Conservation (phyloP, 2,329 filamentous ascomycete genomes). For the Cryphonectria naterciae region DNA sequence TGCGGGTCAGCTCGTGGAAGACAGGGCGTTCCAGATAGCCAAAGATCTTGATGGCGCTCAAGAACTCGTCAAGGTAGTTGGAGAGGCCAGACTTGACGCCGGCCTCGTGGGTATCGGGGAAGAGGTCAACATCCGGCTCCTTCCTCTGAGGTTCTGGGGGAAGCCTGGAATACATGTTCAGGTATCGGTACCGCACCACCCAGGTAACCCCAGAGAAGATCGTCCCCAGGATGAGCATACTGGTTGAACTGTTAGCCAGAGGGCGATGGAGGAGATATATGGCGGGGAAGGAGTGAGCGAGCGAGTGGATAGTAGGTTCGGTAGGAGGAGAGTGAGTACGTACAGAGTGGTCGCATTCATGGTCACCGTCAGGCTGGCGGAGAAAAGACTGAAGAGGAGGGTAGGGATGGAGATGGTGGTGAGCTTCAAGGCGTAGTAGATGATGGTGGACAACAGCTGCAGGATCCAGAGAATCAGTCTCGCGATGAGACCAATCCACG, state of each 20-base stretch:
- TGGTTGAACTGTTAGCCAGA: slow-evolving; percentile 39
- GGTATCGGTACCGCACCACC: slow-evolving; percentile 91
- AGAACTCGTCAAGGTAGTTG: slow-evolving; percentile 97
- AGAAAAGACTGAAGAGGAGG: slow-evolving; percentile 86
- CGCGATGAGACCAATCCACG: slow-evolving; percentile 63
- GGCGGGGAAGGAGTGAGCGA: too few relatives aligned
- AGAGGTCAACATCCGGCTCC: slow-evolving; percentile 92
- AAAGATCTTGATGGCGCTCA: slow-evolving; percentile 99
- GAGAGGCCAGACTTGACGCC: slow-evolving; percentile 87
- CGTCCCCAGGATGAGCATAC: slow-evolving; percentile 75
- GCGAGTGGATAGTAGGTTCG: slow-evolving; percentile 18
- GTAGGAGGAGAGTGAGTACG: slow-evolving; percentile 47
- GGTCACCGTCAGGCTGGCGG: slow-evolving; percentile 91
- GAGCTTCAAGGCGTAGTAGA: slow-evolving; percentile 84
- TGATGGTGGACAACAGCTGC: slow-evolving; percentile 58
- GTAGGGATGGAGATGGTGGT: slow-evolving; percentile 87
- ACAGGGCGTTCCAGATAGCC: slow-evolving; percentile 95
- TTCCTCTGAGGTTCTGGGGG: slow-evolving; percentile 95
- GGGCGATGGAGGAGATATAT: neutral
- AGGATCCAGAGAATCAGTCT: slow-evolving; percentile 59
- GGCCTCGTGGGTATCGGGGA: slow-evolving; percentile 88
- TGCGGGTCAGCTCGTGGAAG: slow-evolving; percentile 95
- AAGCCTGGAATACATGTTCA: slow-evolving; percentile 95
- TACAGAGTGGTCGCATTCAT: slow-evolving; percentile 98
- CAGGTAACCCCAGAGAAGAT: slow-evolving; percentile 87